Base-by-base conservation (phyloP, 73 alveolate genomes). In the Paramecium sexaurelia region DNA sequence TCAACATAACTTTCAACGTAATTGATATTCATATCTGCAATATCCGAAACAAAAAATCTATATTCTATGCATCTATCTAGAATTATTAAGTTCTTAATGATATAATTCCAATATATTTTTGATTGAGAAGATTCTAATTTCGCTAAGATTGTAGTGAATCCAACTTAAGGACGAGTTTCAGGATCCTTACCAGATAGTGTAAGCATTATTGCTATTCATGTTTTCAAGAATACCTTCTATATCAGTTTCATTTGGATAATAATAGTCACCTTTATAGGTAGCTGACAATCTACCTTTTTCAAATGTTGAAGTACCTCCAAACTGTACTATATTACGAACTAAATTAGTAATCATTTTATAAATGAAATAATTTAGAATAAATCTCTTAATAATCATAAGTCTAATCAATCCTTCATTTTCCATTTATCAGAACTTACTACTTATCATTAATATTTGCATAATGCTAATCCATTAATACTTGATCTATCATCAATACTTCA, bases 211-310 rank as follows among this genome's bases (percentile, higher is more conserved):
- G 73, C 90, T 41, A 29, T 15, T 24, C 68, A 22, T 40, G 3
- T 32, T 40, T 43, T 13, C 22, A 78, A 0, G 27, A 22, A 40
- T 78, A 78, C 75, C 75, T 78, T 78, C 19, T 7, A 75, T 35
- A 37, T 78, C 90, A 78, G 15, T 78, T 78, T 78, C 90, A 78
- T 40, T 41, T 20, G 75, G 90, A 26, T 19, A 10, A 8, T 43
- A 32, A 78, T 43, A 41, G 7, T 78, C 90, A 29, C 75, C 75
- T 20, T 78, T 43, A 45, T 78, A 78, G 0, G 55, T 78, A 5
- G 90, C 90, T 24, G 75, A 37, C 27, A 78, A 24, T 78, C 90
- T 78, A 11, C 75, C 88, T 78, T 41, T 78, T 78, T 40, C 75
- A 78, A 41, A 78, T 26, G 55, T 78, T 22, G 90, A 78, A 29